Evolutionary conservation across 192 early-diverging fungal genomes (phyloP), one percentile per base, ranked within the genome.

Genomic region (Mortierella claussenii): DNA sequence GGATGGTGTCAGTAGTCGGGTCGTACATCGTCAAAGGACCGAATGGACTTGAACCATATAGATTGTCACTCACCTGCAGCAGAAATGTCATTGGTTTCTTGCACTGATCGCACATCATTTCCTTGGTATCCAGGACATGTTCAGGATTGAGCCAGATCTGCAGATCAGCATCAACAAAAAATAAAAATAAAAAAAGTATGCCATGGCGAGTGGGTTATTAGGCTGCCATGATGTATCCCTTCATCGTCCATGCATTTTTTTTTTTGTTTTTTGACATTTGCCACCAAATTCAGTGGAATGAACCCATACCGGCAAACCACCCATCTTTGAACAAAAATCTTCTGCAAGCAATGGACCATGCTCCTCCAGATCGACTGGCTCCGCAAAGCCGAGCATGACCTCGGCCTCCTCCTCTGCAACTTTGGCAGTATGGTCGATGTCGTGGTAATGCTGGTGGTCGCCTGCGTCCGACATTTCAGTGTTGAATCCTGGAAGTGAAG

Each of bases 81-180:
- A 97, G 83, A 65, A 95, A 76, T 11, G 78, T 70, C 94, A 96
- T 93, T 4, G 91, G 85, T 51, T 86, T 86, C 13, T 78, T 59
- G 70, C 96, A 97, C 12, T 87, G 83, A 27, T 85, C 88, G 76
- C 96, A 97, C 13, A 64, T 56, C 6, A 89, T 89, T 36, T 80
- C 53, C 32, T 90, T 88, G 11, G 76, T 80, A 37, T 79, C 66
- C 28, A 95, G 78, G 27, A 91, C 86, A 24, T 84, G 65, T 28
- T 80, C 83, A 10, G 91, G 93, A 68, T 96, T 91, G 33, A 97
- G 81, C 97, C 96, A 97, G 46, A 87, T 67, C 89, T 91, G 48
- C 8, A 43, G 4, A 13, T 12, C 11, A 51, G n/a, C 10, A 10
- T n/a, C 1, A 32, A 58, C 11, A 51, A n/a, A 43, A 27, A 45